These are phyloP conservation scores for Exophiala lecanii-corni DNA, from an alignment of 2,329 filamentous ascomycete species.

Conservation along the genomic window DNA sequence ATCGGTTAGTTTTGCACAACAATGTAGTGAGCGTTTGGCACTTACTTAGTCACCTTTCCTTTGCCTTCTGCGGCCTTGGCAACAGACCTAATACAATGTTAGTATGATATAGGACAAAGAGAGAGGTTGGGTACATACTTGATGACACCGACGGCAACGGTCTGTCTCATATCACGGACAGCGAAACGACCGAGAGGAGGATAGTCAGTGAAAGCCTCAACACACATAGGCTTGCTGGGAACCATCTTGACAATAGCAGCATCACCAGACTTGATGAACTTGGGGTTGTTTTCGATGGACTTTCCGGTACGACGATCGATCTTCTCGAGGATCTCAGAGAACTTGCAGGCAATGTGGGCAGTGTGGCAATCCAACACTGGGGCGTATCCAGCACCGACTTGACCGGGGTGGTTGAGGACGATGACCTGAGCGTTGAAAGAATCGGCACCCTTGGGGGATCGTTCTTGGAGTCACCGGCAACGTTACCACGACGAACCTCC, in stretches of 20 bases:
- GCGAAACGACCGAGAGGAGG: slow-evolving; percentile 99
- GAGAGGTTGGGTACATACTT: slow-evolving; percentile 76
- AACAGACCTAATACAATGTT: slow-evolving; percentile 69
- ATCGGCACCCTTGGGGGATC: slow-evolving; percentile 82
- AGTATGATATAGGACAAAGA: neutral
- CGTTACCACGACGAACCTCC: slow-evolving; percentile 99
- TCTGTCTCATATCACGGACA: slow-evolving; percentile 86
- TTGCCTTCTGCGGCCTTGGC: slow-evolving; percentile 56
- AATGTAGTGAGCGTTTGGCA: neutral
- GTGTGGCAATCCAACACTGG: slow-evolving; percentile 99
- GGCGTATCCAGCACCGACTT: slow-evolving; percentile 98
- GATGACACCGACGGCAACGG: slow-evolving; percentile 63
- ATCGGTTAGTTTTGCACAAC: slow-evolving; percentile 1
- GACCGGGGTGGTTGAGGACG: slow-evolving; percentile 99
- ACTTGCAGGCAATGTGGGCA: slow-evolving; percentile 99
- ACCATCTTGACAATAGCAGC: slow-evolving; percentile 99
- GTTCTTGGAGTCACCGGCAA: slow-evolving; percentile 99
- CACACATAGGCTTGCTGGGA: slow-evolving; percentile 99
- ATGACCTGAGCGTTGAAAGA: slow-evolving; percentile 99
- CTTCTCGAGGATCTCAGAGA: slow-evolving; percentile 98
- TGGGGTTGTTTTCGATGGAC: slow-evolving; percentile 83
- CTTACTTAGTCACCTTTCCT: slow-evolving; percentile 54
- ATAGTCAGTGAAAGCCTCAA: slow-evolving; percentile 99
- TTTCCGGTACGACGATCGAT: slow-evolving; percentile 99
- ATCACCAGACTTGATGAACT: slow-evolving; percentile 99